Evolutionary conservation across 306 rosid genomes (phyloP).

Genomic region (Trifolium pratense): DNA sequence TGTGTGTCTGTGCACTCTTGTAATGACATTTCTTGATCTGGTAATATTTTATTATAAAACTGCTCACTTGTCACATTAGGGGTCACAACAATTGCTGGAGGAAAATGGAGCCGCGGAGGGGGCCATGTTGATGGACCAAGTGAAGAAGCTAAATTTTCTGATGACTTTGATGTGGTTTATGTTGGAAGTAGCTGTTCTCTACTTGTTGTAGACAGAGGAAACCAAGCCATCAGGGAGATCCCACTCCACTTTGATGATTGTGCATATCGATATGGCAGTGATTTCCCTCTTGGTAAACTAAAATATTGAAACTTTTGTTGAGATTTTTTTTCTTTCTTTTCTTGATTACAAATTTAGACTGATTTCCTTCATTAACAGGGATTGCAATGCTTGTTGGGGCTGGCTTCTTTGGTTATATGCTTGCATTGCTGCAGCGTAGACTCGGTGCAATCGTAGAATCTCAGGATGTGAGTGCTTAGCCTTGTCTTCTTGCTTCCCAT

Average conservation of each 20-base stretch:
- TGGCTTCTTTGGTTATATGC: slow-evolving; percentile 91
- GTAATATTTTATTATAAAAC: slow-evolving; percentile 21
- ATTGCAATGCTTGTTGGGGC: slow-evolving; percentile 78
- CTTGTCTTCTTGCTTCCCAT: slow-evolving; percentile 32
- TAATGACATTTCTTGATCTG: background rate
- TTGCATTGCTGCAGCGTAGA: slow-evolving; percentile 84
- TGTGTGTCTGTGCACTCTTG: background rate
- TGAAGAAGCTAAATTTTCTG: slow-evolving; percentile 86
- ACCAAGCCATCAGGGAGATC: slow-evolving; percentile 84
- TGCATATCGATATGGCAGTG: slow-evolving; percentile 89
- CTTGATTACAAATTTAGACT: slow-evolving; percentile 26
- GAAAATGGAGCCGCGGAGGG: slow-evolving; percentile 77
- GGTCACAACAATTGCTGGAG: slow-evolving; percentile 94
- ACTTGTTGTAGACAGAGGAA: slow-evolving; percentile 85
- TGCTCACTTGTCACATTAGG: slow-evolving; percentile 50
- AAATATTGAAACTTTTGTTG: slow-evolving; percentile 19
- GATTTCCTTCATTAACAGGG: slow-evolving; percentile 56
- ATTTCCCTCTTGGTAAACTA: slow-evolving; percentile 81
- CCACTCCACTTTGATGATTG: slow-evolving; percentile 91
- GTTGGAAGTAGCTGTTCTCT: slow-evolving; percentile 92
- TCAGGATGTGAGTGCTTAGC: slow-evolving; percentile 63
- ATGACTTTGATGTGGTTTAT: slow-evolving; percentile 91
- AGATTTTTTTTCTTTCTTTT: background rate
- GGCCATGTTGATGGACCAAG: slow-evolving; percentile 92
- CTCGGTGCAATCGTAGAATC: slow-evolving; percentile 70